Conservation (phyloP, 768 basidiomycete genomes). For the Suillus bovinus region DNA sequence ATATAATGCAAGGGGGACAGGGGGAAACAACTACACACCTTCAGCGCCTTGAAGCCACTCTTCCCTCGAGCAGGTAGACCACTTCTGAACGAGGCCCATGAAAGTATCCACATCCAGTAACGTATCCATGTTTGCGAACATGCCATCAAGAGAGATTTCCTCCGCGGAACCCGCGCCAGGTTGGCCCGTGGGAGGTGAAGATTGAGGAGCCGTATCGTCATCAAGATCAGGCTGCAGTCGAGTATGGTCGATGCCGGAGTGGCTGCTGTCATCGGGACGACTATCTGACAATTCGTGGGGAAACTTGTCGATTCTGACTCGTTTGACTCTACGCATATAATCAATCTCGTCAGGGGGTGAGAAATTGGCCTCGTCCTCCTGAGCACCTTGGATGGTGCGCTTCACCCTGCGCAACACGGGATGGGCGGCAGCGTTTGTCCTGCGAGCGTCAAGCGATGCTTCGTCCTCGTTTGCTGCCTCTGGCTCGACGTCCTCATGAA, state of each 20-base stretch:
- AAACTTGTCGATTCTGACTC: neutral
- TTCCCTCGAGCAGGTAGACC: constrained; percentile 30
- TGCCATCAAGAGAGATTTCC: constrained; percentile 13
- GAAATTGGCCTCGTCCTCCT: neutral
- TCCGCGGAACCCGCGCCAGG: neutral
- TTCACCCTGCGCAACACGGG: constrained; percentile 4
- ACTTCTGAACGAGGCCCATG: constrained; percentile 24
- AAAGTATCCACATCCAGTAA: constrained; percentile 25
- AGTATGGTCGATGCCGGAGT: neutral
- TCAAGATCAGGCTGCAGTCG: neutral
- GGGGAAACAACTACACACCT: constrained; percentile 17
- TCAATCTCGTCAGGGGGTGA: neutral
- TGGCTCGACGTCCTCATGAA: constrained; percentile 2
- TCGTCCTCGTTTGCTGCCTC: neutral
- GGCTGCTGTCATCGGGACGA: neutral
- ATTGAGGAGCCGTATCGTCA: neutral
- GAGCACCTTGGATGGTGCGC: neutral
- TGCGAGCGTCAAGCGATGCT: neutral
- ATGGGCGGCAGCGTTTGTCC: neutral
- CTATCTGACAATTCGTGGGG: neutral
- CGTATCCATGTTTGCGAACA: constrained; percentile 23
- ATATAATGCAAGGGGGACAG: neutral
- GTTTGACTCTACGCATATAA: neutral
- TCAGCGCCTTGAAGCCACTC: constrained; percentile 34
- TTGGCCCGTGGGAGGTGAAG: neutral